Evolutionary conservation across 2,329 filamentous ascomycete species (phyloP), one percentile per base, ranked within the genome.

Genomic region (Neoarthrinium moseri): DNA sequence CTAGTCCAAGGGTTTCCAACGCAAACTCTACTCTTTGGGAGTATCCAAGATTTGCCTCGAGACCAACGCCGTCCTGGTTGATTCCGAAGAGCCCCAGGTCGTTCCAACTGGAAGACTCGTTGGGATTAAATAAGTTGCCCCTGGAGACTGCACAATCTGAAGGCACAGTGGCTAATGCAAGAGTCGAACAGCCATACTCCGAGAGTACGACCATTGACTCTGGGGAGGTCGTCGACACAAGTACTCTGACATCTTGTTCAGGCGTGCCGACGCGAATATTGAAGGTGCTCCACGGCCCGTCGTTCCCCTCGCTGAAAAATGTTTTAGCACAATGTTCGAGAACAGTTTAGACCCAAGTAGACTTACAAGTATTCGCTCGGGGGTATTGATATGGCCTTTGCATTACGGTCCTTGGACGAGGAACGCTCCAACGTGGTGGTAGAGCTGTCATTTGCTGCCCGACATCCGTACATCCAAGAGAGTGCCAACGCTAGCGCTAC

Each of bases 251-350:
- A 45, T 61, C 56, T 46, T 67, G 63, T 36, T 63, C 58, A 15
- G 67, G 62, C 4, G 56, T 64, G n/a, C 67, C 67, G n/a, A 66
- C 60, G 13, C 61, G 62, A 29, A 67, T 42, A 45, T 64, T 54
- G 45, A 71, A 71, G 12, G 59, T 69, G 49, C 65, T 68, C 67
- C 67, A 70, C 17, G 61, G 61, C 15, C 68, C 68, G 46, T 71
- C 68, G 35, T 67, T 70, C 45, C 68, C 68, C 20, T 70, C 66
- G 36, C 60, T 63, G 15, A 11, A 43, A 17, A 12, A 4, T n/a
- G n/a, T 17, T 17, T 60, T 33, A 61, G 52, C 34, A 48, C n/a
- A 12, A 38, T 27, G 24, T 18, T 34, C n/a, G 23, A 33, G 7
- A 21, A 26, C 17, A n/a, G 41, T 38, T 42, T 4, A 12, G 37